Base-by-base conservation (phyloP, 2,329 filamentous ascomycete genomes). In the Stagonosporopsis rhizophila region DNA sequence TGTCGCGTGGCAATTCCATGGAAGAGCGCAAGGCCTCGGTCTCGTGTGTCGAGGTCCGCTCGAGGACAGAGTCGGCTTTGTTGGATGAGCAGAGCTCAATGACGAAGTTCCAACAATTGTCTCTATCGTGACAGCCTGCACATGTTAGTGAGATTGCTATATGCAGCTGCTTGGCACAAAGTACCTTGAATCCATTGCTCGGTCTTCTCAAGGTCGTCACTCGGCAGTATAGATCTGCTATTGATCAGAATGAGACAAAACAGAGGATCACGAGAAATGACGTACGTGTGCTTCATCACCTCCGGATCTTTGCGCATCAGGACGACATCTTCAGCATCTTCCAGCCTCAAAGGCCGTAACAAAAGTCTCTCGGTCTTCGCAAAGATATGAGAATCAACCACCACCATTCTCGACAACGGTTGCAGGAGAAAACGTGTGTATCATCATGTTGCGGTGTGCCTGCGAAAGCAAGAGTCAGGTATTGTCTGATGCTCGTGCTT, bases 281-380 rank as follows among this genome's bases (percentile, higher is more conserved):
- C 54, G 79, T 81, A 60, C 49, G 86, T 87, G 79, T 82, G 87
- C 51, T 72, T 71, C 88, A 90, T 90, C 42, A 87, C 84, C 61
- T 87, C 85, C 4, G 81, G 79, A 67, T 87, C 79, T 14, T 77
- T 78, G 22, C 87, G 84, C 49, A 90, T 76, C 20, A 74, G 73
- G 59, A 85, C 76, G 15, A 87, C 58, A 6, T 76, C 80, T 1
- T 76, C 72, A 2, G 84, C 75, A 69, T 90, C 86, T 2, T 79
- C 75, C 17, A 79, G 70, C 1, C 66, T 64, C 35, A 84, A 72
- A 2, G 83, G 82, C 15, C 86, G 79, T 47, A 89, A 71, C 23
- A 84, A 66, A 19, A 90, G 78, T 6, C 86, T 81, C 45, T 81
- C 72, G 3, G 86, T 88, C 57, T 49, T 65, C 42, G 62, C 67